Base-by-base conservation (phyloP, 169 alveolate genomes). In the Plasmodium falciparum region DNA sequence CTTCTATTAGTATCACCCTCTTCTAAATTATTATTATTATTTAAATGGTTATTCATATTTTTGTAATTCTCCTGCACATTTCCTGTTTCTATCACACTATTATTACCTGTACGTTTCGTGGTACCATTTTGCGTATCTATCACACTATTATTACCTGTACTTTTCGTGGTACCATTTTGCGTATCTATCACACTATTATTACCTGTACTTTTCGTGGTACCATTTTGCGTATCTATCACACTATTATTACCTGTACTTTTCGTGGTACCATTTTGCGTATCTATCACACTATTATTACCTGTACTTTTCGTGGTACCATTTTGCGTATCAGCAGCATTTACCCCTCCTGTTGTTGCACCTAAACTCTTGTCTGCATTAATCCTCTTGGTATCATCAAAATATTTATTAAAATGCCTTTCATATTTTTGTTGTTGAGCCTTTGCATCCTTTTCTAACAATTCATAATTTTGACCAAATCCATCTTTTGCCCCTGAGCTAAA, bases 401-500 rank as follows among this genome's bases (percentile, higher is more conserved):
- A 94, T 71, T 92, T 61, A 26, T 88, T 92, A 17, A 94, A 73
- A 33, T 94, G 95, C 24, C 94, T 65, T 33, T 90, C 92, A 75
- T 94, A 94, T 67, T 92, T 94, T 74, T 94, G 93, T 50, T 94
- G 93, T 65, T 94, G 96, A 12, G 93, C 90, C 13, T 90, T 88
- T 20, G 96, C 95, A 66, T 92, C 94, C 29, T 88, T 74, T 33
- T 93, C 95, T 66, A 94, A 49, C 0, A 94, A 66, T 49, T 73
- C 93, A 54, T 92, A 92, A 74, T 94, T 94, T 61, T 93, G 96
- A 3, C 97, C 97, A 39, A 95, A 91, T 1, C 96, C 96, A 69
- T 93, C 97, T 49, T 92, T 93, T 8, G 97, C 97, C 2, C 97
- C 97, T 15, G 95, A 93, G 50, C 97, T 95, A 43, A 95, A 95